These are phyloP conservation scores for Candida patagonica DNA, from an alignment of 805 yeast genomes.

Conservation along the genomic window DNA sequence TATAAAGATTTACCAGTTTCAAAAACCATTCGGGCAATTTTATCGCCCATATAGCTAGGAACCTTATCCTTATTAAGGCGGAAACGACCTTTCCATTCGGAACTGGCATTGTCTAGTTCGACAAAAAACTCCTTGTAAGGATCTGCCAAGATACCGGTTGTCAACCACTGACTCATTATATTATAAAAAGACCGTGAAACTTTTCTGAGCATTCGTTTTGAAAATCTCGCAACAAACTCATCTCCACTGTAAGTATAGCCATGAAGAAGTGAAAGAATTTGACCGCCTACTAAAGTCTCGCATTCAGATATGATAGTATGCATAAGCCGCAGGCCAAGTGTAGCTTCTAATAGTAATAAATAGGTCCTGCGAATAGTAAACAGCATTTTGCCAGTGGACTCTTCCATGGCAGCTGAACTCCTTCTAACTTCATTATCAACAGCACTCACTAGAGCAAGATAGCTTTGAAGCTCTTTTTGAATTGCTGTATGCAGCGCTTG, in stretches of 20 bases:
- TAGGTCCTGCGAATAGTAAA: conserved; percentile 28
- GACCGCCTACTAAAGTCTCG: conserved; percentile 35
- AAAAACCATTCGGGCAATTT: conserved; percentile 22
- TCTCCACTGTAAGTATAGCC: conserved; percentile 58
- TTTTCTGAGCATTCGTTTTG: conserved; percentile 36
- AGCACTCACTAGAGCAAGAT: conserved; percentile 35
- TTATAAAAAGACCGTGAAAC: conserved; percentile 52
- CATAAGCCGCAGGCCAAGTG: conserved; percentile 50
- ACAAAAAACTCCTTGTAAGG: conserved; percentile 57
- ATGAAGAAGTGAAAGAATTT: conserved; percentile 45
- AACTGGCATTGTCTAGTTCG: conserved; percentile 11
- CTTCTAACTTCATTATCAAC: conserved; percentile 32
- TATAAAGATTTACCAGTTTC: conserved; percentile 62
- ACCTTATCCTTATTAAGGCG: conserved; percentile 21
- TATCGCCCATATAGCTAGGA: conserved; percentile 31
- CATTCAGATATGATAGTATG: conserved; percentile 33
- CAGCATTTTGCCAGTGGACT: conserved; percentile 10
- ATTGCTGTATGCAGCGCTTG: conserved; percentile 51
- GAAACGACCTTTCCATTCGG: conserved; percentile 20
- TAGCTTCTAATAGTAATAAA: conserved; percentile 39
- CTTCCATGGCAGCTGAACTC: conserved; percentile 21
- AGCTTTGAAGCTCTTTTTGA: conserved; percentile 33
- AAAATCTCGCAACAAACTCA: conserved; percentile 33
- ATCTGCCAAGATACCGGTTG: conserved; percentile 52
- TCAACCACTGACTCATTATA: conserved; percentile 56